Evolutionary conservation across 1,139 yeast species (phyloP), one percentile per base, ranked within the genome.

Genomic region (Scheffersomyces titani): DNA sequence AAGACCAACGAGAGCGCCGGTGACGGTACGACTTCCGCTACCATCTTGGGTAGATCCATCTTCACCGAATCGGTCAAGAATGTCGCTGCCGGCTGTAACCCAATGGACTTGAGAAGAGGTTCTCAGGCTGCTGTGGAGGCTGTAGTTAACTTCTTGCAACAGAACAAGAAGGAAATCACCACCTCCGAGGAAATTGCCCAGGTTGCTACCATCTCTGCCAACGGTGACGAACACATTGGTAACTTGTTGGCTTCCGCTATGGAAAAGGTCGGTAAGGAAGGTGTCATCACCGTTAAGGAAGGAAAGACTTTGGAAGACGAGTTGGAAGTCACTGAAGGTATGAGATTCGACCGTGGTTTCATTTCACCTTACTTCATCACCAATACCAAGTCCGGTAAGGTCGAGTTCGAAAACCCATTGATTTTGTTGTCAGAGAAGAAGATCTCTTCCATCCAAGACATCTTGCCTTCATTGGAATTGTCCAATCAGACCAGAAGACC

Each of bases 181-280:
- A 93, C 98, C 60, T 87, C 96, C 60, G 97, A 89, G 69, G 99
- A 94, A 80, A 94, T 94, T 65, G 98, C 99, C 51, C 99, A 94
- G 81, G 99, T 94, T 56, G 99, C 99, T 65, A 94, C 99, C 62
- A 94, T 94, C 70, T 92, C 98, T 58, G 99, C 99, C 64, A 94
- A 94, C 76, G 99, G 99, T 67, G 99, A 94, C 74, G 72, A 83
- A 54, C 98, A 94, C 82, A 93, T 94, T 69, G 99, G 99, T 75
- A 84, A 88, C 75, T 82, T 94, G 68, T 85, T 94, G 72, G 98
- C 99, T 59, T 87, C 90, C 59, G 99, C 99, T 68, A 94, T 94
- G 99, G 99, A 93, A 81, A 94, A 94, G 80, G 99, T 94, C 61
- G 99, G 99, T 71, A 96, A 94, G 80, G 99, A 94, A 79, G 99